These are phyloP conservation scores for Emergomyces africanus DNA, from an alignment of 2,329 filamentous ascomycete genomes.

Conservation along the genomic window DNA sequence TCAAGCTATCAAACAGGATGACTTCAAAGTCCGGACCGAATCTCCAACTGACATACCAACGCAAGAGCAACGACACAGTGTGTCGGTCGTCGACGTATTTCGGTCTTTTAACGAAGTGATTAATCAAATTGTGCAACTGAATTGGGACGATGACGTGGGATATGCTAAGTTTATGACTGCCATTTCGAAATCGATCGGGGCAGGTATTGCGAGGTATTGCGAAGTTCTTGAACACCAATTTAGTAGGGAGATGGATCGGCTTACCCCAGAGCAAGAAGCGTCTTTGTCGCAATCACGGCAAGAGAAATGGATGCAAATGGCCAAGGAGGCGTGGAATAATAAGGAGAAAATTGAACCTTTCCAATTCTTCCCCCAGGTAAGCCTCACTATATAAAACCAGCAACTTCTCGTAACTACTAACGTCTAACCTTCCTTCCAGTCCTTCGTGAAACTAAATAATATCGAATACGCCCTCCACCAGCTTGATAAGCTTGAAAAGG, in stretches of 20 bases:
- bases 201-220: conserved; percentile 77
- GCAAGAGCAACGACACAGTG: conserved; percentile 80
- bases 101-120: conserved; percentile 85
- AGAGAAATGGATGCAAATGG: conserved; percentile 85
- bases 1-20: conserved; percentile 79
- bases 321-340: conserved; percentile 82
- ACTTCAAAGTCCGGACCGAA: conserved; percentile 62
- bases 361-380: conserved; percentile 85
- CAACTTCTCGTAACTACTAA: conserved; percentile 1
- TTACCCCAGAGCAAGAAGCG: conserved; percentile 76
- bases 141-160: conserved; percentile 89
- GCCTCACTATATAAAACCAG: conserved; percentile 15
- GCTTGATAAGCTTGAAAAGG: conserved; percentile 76
- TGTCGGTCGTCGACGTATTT: conserved; percentile 88
- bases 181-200: conserved; percentile 69
- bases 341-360: conserved; percentile 94
- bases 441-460: conserved; percentile 95
- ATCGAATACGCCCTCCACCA: conserved; percentile 90
- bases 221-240: conserved; percentile 81
- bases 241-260: conserved; percentile 79
- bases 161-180: conserved; percentile 97
- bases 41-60: conserved; percentile 49
- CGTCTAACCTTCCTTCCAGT: conserved; percentile 42
- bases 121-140: conserved; percentile 70
- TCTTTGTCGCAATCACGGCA: conserved; percentile 67